Evolutionary conservation across 257 asterid species (phyloP).

Genomic region (Capsicum baccatum): DNA sequence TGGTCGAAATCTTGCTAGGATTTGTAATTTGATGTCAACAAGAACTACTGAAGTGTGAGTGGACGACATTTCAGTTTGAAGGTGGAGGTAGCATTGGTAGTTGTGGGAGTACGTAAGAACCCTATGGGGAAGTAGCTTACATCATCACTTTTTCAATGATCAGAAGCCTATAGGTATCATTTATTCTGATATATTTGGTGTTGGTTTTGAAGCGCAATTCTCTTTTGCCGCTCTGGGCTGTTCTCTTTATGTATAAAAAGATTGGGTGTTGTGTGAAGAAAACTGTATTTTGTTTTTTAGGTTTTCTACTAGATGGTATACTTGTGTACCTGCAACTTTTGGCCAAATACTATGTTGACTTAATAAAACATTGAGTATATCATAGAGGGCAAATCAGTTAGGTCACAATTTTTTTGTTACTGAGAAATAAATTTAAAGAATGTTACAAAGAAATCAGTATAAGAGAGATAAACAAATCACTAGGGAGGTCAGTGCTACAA

Average conservation of each 20-base stretch:
- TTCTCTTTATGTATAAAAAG: conserved; percentile 14
- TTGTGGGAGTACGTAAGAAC: not conserved
- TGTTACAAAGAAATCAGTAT: not conserved
- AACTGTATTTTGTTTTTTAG: not conserved
- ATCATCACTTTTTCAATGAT: not conserved
- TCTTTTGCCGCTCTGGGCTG: not conserved
- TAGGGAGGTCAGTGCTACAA: not conserved
- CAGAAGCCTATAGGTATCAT: not conserved
- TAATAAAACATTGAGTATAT: not conserved
- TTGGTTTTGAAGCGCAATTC: conserved; percentile 24
- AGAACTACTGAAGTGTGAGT: not conserved
- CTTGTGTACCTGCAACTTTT: not conserved
- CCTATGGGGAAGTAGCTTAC: not conserved
- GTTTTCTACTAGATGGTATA: not conserved
- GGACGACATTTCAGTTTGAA: not conserved
- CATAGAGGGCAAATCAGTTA: not conserved
- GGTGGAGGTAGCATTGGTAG: not conserved
- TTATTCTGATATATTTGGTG: not conserved
- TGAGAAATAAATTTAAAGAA: not conserved
- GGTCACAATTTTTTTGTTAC: not conserved
- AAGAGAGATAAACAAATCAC: not conserved
- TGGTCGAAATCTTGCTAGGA: not conserved
- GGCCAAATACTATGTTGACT: not conserved
- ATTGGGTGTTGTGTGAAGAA: not conserved
- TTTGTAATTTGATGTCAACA: not conserved